Conservation (phyloP, 179 eudicot species). For the Nepenthes alata region DNA sequence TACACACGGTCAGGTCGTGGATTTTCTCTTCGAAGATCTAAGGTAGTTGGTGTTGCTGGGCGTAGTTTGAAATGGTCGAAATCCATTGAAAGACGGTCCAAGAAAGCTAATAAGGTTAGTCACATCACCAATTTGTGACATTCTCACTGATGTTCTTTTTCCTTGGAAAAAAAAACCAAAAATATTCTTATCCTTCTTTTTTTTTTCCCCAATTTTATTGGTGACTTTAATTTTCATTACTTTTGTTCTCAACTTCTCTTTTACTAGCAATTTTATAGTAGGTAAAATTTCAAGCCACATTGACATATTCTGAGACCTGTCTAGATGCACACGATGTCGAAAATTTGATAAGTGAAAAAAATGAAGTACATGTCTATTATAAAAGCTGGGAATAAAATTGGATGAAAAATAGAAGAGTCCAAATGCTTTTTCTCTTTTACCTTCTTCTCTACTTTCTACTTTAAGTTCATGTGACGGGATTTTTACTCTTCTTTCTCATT, state of each 20-base stretch:
- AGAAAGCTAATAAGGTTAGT: conserved; percentile 75
- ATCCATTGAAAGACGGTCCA: conserved; percentile 66
- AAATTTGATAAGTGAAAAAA: too few species aligned
- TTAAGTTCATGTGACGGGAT: background rate
- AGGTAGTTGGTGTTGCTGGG: conserved; percentile 77
- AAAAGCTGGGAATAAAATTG: too few species aligned
- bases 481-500: background rate
- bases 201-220: background rate
- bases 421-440: background rate
- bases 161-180: background rate
- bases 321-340: too few species aligned
- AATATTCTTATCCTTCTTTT: too few species aligned
- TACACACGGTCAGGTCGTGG: conserved; percentile 78
- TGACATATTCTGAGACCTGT: too few species aligned
- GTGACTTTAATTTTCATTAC: too few species aligned
- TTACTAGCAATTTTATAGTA: too few species aligned
- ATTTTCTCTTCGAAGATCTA: conserved; percentile 74
- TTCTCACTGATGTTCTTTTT: conserved; percentile 1
- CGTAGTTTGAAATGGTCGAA: conserved; percentile 92
- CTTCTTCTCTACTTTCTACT: background rate
- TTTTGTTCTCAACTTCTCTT: too few species aligned
- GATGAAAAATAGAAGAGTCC: too few species aligned
- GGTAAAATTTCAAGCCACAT: too few species aligned
- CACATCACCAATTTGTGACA: conserved; percentile 1
- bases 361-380: too few species aligned